Conservation (phyloP, 768 basidiomycete species). For the Baorangia bicolor region DNA sequence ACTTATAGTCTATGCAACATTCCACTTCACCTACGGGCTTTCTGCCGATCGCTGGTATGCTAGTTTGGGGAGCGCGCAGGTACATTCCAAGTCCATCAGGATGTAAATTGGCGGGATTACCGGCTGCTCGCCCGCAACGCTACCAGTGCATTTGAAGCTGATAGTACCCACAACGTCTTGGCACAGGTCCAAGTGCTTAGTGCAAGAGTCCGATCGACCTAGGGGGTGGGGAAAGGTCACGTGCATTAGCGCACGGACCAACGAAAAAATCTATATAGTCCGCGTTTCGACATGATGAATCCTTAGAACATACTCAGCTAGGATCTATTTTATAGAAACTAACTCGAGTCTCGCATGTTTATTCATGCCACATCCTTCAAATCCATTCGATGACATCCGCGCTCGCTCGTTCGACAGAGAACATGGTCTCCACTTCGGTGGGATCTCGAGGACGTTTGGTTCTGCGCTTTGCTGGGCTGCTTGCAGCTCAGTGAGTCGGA, state of each 20-base stretch:
- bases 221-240: no score
- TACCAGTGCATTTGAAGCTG: no score
- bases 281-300: conserved; percentile 16
- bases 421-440: conserved; percentile 41
- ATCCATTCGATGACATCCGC: conserved; percentile 68
- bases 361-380: conserved; percentile 71
- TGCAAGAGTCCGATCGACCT: no score
- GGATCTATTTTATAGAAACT: conserved; percentile 81
- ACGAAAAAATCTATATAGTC: conserved; percentile 34
- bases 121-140: no score
- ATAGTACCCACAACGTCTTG: no score
- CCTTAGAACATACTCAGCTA: conserved; percentile 77
- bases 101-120: no score
- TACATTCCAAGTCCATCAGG: background rate
- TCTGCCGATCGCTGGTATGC: background rate
- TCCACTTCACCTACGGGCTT: background rate
- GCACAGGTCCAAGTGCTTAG: no score
- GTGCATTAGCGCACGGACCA: conserved; percentile 38
- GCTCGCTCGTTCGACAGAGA: conserved; percentile 69
- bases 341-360: conserved; percentile 79
- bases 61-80: no score
- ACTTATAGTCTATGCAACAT: background rate
- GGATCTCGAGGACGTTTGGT: conserved; percentile 68
- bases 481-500: conserved; percentile 26
- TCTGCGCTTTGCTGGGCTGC: conserved; percentile 28